Conservation (phyloP, 2,329 filamentous ascomycete species). For the Paraconiothyrium brasiliense region DNA sequence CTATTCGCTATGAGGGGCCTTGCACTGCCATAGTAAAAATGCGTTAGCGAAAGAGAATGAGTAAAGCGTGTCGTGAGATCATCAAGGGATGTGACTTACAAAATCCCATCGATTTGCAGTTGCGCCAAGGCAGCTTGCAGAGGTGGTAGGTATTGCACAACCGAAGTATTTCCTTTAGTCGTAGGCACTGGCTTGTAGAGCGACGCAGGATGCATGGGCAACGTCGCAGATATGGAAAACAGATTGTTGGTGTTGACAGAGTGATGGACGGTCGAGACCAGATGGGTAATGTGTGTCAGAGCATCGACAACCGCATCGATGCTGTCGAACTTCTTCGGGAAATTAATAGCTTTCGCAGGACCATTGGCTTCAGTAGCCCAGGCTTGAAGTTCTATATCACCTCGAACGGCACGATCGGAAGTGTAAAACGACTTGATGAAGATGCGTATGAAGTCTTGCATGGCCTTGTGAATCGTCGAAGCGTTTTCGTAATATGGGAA, state of each 20-base stretch:
- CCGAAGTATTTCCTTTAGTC: conserved; percentile 46
- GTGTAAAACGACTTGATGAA: conserved; percentile 59
- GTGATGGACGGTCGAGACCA: conserved; percentile 10
- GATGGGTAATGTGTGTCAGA: conserved; percentile 14
- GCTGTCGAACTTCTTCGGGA: conserved; percentile 8
- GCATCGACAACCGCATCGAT: conserved; percentile 10
- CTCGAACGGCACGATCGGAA: conserved; percentile 39
- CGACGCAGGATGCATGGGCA: conserved; percentile 47
- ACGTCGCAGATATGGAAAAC: conserved; percentile 37
- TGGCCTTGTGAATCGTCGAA: conserved; percentile 47
- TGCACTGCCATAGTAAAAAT: neutral
- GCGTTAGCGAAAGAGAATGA: conserved; percentile 34
- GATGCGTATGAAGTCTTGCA: conserved; percentile 50
- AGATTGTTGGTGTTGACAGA: conserved; percentile 16
- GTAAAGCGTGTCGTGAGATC: conserved; percentile 22
- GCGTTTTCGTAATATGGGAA: conserved; percentile 60
- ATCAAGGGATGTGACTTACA: conserved; percentile 46
- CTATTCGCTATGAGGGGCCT: conserved; percentile 51
- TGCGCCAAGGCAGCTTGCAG: conserved; percentile 30
- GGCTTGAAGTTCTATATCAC: conserved; percentile 56
- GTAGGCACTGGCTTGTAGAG: conserved; percentile 12
- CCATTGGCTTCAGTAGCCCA: conserved; percentile 47
- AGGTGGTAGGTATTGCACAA: conserved; percentile 50
- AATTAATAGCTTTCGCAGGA: conserved; percentile 14
- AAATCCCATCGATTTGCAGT: conserved; percentile 25